A percentile compares a stretch with the other conserved stretches of the same genome.
Evolutionary conservation across 768 basidiomycete species (phyloP).

Genomic region (Agrocybe praecox): DNA sequence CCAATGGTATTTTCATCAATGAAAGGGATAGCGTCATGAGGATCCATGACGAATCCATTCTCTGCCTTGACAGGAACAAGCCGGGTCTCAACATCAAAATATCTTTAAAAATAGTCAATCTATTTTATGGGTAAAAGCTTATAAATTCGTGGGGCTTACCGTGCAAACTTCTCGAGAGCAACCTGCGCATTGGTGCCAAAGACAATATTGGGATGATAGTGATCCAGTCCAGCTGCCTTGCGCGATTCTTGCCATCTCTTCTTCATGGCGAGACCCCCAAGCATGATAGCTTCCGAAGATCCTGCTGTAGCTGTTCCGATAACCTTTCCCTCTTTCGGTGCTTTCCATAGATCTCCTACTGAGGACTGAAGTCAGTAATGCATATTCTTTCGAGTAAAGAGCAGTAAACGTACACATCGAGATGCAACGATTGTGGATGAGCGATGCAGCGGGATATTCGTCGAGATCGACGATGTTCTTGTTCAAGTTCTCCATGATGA

Average conservation of each 20-base stretch:
- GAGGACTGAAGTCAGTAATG: conserved; percentile 2
- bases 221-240: conserved; percentile 59
- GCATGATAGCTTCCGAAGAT: conserved; percentile 69
- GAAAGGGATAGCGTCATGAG: conserved; percentile 55
- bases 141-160: conserved; percentile 28
- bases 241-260: conserved; percentile 66
- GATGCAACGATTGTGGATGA: conserved; percentile 55
- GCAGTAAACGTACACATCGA: conserved; percentile 48
- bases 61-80: conserved; percentile 46
- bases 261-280: conserved; percentile 72
- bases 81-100: conserved; percentile 65
- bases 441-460: conserved; percentile 60
- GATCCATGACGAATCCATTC: conserved; percentile 55
- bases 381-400: not conserved
- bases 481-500: conserved; percentile 64
- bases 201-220: conserved; percentile 57
- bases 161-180: conserved; percentile 66
- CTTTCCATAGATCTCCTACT: conserved; percentile 68
- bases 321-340: conserved; percentile 53
- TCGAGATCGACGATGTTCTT: conserved; percentile 71
- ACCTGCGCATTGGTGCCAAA: conserved; percentile 67
- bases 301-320: conserved; percentile 70
- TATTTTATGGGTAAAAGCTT: not conserved
- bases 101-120: conserved; percentile 25
- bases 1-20: conserved; percentile 76